phyloP scores from a whole-genome alignment of 257 asterid species.

The Paulownia fortunei region DNA sequence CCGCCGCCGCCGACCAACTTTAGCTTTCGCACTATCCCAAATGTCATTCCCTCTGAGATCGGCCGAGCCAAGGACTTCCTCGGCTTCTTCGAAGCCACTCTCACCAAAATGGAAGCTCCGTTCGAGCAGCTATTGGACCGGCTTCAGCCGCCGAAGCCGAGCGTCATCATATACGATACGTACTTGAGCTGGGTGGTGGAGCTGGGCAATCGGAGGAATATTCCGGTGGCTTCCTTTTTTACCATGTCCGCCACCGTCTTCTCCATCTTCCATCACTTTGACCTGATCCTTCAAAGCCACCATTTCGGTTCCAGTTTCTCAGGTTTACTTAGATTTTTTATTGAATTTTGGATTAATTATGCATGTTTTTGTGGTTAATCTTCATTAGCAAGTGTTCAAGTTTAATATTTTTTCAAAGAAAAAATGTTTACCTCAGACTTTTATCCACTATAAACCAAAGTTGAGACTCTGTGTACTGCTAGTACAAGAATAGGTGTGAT shows the following conservation, averaged over 20 bases:
- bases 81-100: conserved; percentile 34
- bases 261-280: conserved; percentile 34
- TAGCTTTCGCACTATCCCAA: conserved; percentile 49
- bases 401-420: too few relatives aligned
- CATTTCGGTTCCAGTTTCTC: conserved; percentile 22
- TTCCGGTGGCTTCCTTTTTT: conserved; percentile 58
- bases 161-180: conserved; percentile 45
- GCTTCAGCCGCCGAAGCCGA: conserved; percentile 42
- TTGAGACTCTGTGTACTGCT: too few relatives aligned
- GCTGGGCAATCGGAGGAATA: conserved; percentile 44
- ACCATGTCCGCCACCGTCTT: conserved; percentile 55
- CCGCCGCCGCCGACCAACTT: conserved; percentile 42
- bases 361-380: background rate
- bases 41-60: conserved; percentile 60
- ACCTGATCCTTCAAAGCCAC: conserved; percentile 35
- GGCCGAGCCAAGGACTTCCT: conserved; percentile 46
- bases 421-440: too few relatives aligned
- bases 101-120: conserved; percentile 49
- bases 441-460: too few relatives aligned
- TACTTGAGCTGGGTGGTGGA: conserved; percentile 41
- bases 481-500: too few relatives aligned
- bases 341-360: background rate
- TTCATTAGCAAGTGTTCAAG: background rate
- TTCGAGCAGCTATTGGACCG: conserved; percentile 47
- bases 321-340: conserved; percentile 13